Percentiles rank a stretch among this genome's conserved stretches.
Evolutionary conservation across 2,329 filamentous ascomycete genomes (phyloP).

Genomic region (Neocucurbitaria cava): DNA sequence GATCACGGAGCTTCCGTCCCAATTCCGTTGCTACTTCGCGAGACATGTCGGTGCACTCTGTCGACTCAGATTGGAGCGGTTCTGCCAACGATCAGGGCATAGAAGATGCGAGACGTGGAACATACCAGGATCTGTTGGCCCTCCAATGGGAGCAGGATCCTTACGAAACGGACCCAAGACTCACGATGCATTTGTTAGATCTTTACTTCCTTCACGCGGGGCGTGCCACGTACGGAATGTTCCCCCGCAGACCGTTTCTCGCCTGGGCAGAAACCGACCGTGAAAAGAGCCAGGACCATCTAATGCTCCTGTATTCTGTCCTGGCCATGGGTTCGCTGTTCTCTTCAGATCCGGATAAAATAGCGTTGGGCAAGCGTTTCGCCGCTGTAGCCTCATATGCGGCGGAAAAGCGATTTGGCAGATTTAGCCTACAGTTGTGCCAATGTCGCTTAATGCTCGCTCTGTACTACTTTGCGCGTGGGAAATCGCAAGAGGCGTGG

Average conservation of each 20-base stretch:
- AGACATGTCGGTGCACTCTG: conserved; percentile 44
- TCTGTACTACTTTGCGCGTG: conserved; percentile 69
- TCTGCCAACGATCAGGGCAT: conserved; percentile 36
- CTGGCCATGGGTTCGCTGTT: conserved; percentile 66
- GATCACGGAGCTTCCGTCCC: conserved; percentile 34
- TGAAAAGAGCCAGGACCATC: conserved; percentile 61
- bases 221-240: conserved; percentile 62
- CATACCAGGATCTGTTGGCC: conserved; percentile 42
- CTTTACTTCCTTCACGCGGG: conserved; percentile 66
- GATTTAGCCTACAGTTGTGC: conserved; percentile 67
- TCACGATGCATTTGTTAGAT: conserved; percentile 60
- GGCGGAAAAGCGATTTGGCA: conserved; percentile 58
- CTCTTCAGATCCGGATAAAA: conserved; percentile 55
- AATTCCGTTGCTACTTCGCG: conserved; percentile 29
- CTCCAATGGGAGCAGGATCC: conserved; percentile 62
- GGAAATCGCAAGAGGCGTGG: conserved; percentile 66
- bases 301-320: conserved; percentile 67
- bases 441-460: conserved; percentile 72
- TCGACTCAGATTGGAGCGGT: conserved; percentile 45
- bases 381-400: conserved; percentile 66
- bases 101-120: conserved; percentile 37
- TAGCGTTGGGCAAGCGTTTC: conserved; percentile 56
- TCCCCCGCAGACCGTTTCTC: conserved; percentile 62
- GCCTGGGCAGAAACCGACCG: conserved; percentile 59
- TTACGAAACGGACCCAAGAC: conserved; percentile 57